Evolutionary conservation across 2,329 filamentous ascomycete species (phyloP), one percentile per base, ranked within the genome.

Genomic region (Bipolaris cookei): DNA sequence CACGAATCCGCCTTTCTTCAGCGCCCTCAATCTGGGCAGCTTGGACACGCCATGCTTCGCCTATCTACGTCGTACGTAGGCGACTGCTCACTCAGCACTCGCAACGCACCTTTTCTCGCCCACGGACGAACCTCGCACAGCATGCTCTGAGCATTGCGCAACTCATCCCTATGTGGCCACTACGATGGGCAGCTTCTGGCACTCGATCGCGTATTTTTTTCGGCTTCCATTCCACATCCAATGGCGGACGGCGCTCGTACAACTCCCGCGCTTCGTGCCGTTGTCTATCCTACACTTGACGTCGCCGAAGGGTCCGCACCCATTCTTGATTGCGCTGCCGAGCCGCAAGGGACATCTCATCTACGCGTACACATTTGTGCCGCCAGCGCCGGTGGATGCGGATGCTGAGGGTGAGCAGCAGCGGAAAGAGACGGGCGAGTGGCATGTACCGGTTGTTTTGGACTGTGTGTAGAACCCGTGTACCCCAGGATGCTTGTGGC

Each of bases 361-460:
- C 23, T 73, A 77, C 5, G 62, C 77, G 21, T 79, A 78, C 57
- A 70, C 79, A 25, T 80, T 79, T 59, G 64, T 79, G 6, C 77
- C 78, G n/a, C 72, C 76, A 0, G 62, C 56, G 13, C 71, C 72
- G 5, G 68, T 77, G 48, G 63, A 69, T 44, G 51, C 66, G n/a
- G 62, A 64, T 10, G 63, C 63, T 41, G 58, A 66, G 51, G 63
- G 63, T 32, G 67, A 62, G 35, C 38, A 61, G 45, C 64, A 52
- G 13, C 56, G 67, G 4, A 59, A 61, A 32, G 37, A 55, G 43
- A 67, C 65, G 28, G 68, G 68, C 10, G 67, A 73, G 51, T 75
- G 72, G 72, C 69, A 64, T 54, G 72, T 76, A 13, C 77, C 78
- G 4, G 71, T 80, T 2, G 68, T 79, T 11, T 62, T 79, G 48